Conservation (phyloP, 225 moss, liverwort and hornwort species). For the Polytrichum commune region DNA sequence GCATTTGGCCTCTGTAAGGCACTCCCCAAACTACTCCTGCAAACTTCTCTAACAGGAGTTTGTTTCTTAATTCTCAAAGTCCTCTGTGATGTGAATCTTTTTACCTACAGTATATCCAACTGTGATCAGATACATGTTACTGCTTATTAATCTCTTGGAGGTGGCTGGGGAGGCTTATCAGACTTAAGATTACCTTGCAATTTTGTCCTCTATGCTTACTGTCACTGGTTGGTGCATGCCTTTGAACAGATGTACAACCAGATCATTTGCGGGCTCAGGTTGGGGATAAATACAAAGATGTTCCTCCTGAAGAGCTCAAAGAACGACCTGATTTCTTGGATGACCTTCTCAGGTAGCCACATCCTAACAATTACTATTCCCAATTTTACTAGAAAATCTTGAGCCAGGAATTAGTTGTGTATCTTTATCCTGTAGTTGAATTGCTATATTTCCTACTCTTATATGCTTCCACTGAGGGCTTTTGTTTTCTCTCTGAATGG, state of each 20-base stretch:
- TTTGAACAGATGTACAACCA: constrained; percentile 80
- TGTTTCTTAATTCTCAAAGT: too few species aligned
- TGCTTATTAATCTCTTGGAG: not conserved
- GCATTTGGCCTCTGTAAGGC: constrained; percentile 67
- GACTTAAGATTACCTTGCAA: not conserved
- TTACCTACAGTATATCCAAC: too few species aligned
- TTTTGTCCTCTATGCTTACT: not conserved
- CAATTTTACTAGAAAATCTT: not conserved
- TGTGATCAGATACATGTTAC: too few species aligned
- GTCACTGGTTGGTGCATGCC: not conserved
- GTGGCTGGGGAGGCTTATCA: not conserved
- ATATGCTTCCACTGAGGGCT: too few species aligned
- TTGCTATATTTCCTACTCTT: too few species aligned
- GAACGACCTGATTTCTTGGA: constrained; percentile 78
- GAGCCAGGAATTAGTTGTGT: not conserved
- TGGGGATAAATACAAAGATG: constrained; percentile 84
- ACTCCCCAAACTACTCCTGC: constrained; percentile 1
- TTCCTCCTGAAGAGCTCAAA: constrained; percentile 79
- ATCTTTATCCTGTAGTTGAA: too few species aligned
- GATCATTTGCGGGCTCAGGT: constrained; percentile 80
- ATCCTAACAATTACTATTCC: too few species aligned
- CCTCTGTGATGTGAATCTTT: too few species aligned
- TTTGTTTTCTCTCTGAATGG: too few species aligned
- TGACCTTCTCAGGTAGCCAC: constrained; percentile 77
- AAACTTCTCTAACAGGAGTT: too few species aligned